phyloP scores from a whole-genome alignment of 2,329 filamentous ascomycete species.

The Geosmithia flava region DNA sequence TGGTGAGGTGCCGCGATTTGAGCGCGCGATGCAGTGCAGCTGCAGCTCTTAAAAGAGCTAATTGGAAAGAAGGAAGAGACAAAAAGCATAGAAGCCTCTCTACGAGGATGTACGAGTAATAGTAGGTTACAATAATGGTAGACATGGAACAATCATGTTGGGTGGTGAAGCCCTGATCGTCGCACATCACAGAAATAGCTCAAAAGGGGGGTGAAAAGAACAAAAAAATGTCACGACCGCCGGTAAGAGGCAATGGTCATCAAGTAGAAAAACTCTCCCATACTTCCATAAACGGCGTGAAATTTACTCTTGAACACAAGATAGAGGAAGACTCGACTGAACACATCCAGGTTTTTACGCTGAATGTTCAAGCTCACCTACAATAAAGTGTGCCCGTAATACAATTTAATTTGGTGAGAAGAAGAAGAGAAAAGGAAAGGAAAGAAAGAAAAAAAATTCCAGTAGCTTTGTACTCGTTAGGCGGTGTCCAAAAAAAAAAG shows the following conservation, averaged over 20 bases:
- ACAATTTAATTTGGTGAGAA: conserved; percentile 43
- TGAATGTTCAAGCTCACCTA: conserved; percentile 49
- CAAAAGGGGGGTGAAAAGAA: not conserved
- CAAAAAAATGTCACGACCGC: conserved; percentile 51
- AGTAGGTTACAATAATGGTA: not conserved
- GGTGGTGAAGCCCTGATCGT: not conserved
- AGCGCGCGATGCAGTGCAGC: conserved; percentile 82
- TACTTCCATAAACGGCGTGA: conserved; percentile 61
- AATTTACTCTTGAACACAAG: conserved; percentile 52
- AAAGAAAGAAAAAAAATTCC: not conserved
- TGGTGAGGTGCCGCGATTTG: conserved; percentile 68
- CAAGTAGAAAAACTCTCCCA: conserved; percentile 44
- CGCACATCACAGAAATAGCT: not conserved
- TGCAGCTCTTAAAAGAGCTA: conserved; percentile 63
- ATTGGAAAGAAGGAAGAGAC: too few species aligned
- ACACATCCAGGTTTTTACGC: conserved; percentile 17
- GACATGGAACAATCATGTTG: not conserved
- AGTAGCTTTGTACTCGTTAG: too few species aligned
- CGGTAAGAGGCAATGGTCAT: conserved; percentile 60
- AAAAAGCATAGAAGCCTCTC: too few species aligned
- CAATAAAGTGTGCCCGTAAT: conserved; percentile 58
- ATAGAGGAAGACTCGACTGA: conserved; percentile 60
- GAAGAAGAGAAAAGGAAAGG: conserved; percentile 10
- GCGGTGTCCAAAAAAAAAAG: not conserved
- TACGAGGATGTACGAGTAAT: not conserved